Conservation (phyloP, 2,329 filamentous ascomycete species). For the Cladosporium sp. region DNA sequence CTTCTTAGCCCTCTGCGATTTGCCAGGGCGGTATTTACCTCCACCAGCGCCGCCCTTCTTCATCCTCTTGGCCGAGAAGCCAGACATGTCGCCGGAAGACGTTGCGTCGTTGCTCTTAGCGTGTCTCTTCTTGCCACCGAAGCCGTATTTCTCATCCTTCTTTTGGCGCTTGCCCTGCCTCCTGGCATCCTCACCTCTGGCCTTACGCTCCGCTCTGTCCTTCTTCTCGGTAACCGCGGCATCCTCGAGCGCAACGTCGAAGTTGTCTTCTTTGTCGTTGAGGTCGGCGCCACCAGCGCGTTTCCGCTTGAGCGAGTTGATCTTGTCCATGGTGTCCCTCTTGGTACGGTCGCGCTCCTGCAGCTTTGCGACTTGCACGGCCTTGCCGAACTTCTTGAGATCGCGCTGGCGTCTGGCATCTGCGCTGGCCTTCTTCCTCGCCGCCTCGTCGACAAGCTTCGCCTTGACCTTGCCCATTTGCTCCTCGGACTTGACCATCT, state of each 20-base stretch:
- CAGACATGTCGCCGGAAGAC: constrained; percentile 77
- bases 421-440: constrained; percentile 85
- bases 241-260: constrained; percentile 84
- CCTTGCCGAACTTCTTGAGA: constrained; percentile 98
- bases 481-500: constrained; percentile 98
- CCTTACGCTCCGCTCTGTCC: constrained; percentile 44
- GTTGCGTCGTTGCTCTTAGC: constrained; percentile 86
- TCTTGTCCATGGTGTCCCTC: constrained; percentile 91
- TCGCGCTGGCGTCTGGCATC: constrained; percentile 92
- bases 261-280: constrained; percentile 76
- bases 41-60: constrained; percentile 56
- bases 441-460: constrained; percentile 89
- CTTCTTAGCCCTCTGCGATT: constrained; percentile 24
- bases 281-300: constrained; percentile 72
- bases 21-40: constrained; percentile 34
- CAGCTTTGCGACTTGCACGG: constrained; percentile 92
- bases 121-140: constrained; percentile 92
- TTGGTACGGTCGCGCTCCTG: constrained; percentile 93
- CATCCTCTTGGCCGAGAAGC: constrained; percentile 84
- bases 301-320: constrained; percentile 92
- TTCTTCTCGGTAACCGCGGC: constrained; percentile 56
- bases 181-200: constrained; percentile 34
- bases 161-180: constrained; percentile 77
- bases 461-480: constrained; percentile 97
- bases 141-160: constrained; percentile 93